Base-by-base conservation (phyloP, 495 filamentous ascomycete genomes). In the Polyplosphaeria fusca region DNA sequence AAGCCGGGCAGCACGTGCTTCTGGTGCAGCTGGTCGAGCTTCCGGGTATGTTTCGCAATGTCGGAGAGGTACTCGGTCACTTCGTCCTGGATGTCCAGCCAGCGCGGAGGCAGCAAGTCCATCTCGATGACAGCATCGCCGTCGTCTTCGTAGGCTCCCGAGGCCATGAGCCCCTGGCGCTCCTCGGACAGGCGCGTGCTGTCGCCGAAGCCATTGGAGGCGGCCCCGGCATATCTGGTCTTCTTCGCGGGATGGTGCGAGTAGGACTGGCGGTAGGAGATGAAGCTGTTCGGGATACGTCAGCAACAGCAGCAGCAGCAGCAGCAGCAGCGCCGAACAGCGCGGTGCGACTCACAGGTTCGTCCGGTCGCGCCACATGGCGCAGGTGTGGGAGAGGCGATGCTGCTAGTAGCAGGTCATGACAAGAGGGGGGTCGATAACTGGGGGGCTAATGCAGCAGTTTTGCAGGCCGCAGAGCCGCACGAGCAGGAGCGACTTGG, bases 231-330 rank as follows among this genome's bases (percentile, higher is more conserved):
- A 74, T 87, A 88, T 47, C 82, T 83, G 52, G 85, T 80, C 72
- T 88, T 89, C 74, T 94, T 91, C 45, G 87, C 79, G 43, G 92
- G 93, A 68, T 95, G 90, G 73, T 97, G 93, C 61, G 90, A 82
- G 72, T 96, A 96, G 56, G 92, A 96, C 74, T 97, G 93, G 54
- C 93, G 91, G 77, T 97, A 98, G 67, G 93, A 96, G 69, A 98
- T 94, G 73, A 91, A 98, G 68, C 93, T 96, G 66, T 26, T 18
- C 16, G 38, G 37, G 18, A 26, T 45, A 63, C 16, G 58, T 60
- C 55, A 67, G 64, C 55, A 35, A 35, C 14, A 14, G 30, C 30
- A 35, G 38, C 32, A 28, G 24, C 44, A 25, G 20, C 45, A 41
- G 47, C 22, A 1, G 1, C 24, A 24, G 39, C 52, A 19, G 28